These are phyloP conservation scores for Blumeria hordei DNA, from an alignment of 2,329 filamentous ascomycete genomes.

Conservation along the genomic window DNA sequence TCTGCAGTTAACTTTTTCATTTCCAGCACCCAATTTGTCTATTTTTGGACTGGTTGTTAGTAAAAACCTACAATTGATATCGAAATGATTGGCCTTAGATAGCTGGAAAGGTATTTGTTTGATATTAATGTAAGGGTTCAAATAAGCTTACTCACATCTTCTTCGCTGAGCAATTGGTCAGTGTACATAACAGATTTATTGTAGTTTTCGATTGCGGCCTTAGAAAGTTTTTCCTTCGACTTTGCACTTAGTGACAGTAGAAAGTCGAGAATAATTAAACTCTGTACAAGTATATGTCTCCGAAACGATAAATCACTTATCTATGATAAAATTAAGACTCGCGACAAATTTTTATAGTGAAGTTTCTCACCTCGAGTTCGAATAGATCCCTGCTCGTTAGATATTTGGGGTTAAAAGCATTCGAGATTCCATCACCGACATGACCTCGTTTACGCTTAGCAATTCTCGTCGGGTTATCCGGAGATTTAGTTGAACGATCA, in stretches of 20 bases:
- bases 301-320: constrained; percentile 87
- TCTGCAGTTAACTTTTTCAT: constrained; percentile 60
- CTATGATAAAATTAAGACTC: constrained; percentile 20
- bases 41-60: constrained; percentile 5
- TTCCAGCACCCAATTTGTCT: constrained; percentile 62
- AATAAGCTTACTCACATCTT: constrained; percentile 39
- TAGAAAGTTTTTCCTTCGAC: constrained; percentile 54
- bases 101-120: neutral
- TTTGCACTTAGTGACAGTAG: constrained; percentile 68
- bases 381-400: constrained; percentile 94
- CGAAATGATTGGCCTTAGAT: neutral
- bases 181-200: constrained; percentile 71
- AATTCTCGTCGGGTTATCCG: constrained; percentile 38
- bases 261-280: constrained; percentile 84
- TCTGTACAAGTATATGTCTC: constrained; percentile 82
- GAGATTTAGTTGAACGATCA: constrained; percentile 23
- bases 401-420: constrained; percentile 89
- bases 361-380: constrained; percentile 50
- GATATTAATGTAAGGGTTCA: neutral
- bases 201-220: constrained; percentile 28
- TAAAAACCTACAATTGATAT: neutral
- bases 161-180: constrained; percentile 50
- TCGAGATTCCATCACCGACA: constrained; percentile 35
- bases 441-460: constrained; percentile 46
- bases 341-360: neutral